phyloP scores from a whole-genome alignment of 805 yeast genomes.

The Hanseniaspora mollemarum region DNA sequence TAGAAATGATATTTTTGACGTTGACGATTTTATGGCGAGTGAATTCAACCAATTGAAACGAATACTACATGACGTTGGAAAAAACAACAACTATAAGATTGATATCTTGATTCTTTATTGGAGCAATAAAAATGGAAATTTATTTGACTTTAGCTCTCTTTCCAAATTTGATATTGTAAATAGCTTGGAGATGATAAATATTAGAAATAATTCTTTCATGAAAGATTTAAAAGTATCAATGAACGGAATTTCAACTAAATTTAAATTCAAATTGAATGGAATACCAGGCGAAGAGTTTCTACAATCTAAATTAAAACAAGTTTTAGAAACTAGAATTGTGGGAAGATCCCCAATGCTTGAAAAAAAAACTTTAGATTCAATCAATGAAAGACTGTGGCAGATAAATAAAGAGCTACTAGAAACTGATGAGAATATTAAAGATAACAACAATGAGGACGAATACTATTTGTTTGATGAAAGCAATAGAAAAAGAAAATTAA shows the following conservation, averaged over 20 bases:
- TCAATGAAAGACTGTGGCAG: constrained; percentile 5
- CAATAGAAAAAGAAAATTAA: constrained; percentile 24
- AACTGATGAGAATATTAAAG: constrained; percentile 23
- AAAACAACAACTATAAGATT: constrained; percentile 21
- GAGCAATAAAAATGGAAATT: constrained; percentile 31
- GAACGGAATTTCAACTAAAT: constrained; percentile 22
- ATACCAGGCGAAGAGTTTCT: constrained; percentile 24
- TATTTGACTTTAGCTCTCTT: constrained; percentile 18
- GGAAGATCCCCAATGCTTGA: constrained; percentile 17
- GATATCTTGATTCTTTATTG: constrained; percentile 31
- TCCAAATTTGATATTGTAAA: constrained; percentile 23
- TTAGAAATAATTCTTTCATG: constrained; percentile 27
- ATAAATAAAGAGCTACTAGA: constrained; percentile 8
- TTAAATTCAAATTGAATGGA: constrained; percentile 27
- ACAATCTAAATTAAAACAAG: constrained; percentile 19
- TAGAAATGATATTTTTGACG: constrained; percentile 26
- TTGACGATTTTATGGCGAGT: constrained; percentile 22
- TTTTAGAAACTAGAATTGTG: constrained; percentile 14
- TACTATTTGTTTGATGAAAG: constrained; percentile 25
- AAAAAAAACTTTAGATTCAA: background rate
- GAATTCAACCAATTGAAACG: constrained; percentile 29
- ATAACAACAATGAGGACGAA: constrained; percentile 26
- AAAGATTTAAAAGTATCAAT: constrained; percentile 26
- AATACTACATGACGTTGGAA: constrained; percentile 29
- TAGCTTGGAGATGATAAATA: constrained; percentile 25